Evolutionary conservation across 768 basidiomycete species (phyloP).

Genomic region (Melanogaster broomeanus): DNA sequence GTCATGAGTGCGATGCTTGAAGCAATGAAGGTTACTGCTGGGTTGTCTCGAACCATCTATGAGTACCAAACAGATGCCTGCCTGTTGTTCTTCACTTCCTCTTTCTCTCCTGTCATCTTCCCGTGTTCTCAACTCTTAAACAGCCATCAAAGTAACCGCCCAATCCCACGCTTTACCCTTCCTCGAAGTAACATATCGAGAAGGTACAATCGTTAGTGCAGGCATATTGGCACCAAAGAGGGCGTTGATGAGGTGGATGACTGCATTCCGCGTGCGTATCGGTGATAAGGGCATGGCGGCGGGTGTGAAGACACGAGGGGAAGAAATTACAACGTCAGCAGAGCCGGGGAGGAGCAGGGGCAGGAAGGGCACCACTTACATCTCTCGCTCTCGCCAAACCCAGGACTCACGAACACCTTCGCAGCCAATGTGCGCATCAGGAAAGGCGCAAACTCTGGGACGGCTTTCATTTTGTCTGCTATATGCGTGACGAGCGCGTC

Average conservation of each 20-base stretch:
- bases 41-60: no score
- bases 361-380: slow-evolving; percentile 15
- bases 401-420: slow-evolving; percentile 26
- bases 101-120: not conserved
- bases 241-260: slow-evolving; percentile 15
- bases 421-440: slow-evolving; percentile 20
- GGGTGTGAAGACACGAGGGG: no score
- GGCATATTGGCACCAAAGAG: slow-evolving; percentile 27
- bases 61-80: no score
- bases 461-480: slow-evolving; percentile 12
- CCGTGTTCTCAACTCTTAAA: slow-evolving; percentile 11
- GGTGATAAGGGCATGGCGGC: no score
- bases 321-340: not conserved
- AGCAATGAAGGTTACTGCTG: no score
- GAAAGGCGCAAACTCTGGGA: slow-evolving; percentile 20
- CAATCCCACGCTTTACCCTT: slow-evolving; percentile 25
- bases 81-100: no score
- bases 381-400: slow-evolving; percentile 1
- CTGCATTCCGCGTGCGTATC: slow-evolving; percentile 5
- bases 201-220: slow-evolving; percentile 28
- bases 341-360: not conserved
- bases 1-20: no score
- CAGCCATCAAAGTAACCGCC: slow-evolving; percentile 29
- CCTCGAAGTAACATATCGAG: slow-evolving; percentile 21
- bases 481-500: slow-evolving; percentile 11